phyloP scores from a whole-genome alignment of 1,139 yeast species.

The Candida tetrigidarum region DNA sequence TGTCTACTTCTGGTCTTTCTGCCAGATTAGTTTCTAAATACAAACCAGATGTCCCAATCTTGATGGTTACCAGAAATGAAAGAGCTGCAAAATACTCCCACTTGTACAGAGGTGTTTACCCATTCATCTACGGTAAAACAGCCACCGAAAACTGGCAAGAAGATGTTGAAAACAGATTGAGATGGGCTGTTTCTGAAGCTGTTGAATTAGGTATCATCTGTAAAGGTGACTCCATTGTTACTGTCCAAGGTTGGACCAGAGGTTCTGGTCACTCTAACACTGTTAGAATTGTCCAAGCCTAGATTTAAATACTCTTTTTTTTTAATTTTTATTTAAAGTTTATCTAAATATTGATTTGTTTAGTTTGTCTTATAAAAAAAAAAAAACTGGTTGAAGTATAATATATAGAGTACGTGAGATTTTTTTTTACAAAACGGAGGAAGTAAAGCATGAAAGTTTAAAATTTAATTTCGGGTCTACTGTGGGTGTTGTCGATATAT shows the following conservation, averaged over 20 bases:
- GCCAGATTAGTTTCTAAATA: constrained; percentile 97
- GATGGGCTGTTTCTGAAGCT: constrained; percentile 94
- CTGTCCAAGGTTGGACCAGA: constrained; percentile 99
- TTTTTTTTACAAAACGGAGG: not conserved
- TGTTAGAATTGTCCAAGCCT: constrained; percentile 71
- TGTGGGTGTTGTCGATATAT: not conserved
- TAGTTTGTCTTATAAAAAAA: not conserved
- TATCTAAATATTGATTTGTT: constrained; percentile 4
- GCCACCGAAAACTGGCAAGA: constrained; percentile 88
- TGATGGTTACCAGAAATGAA: constrained; percentile 97
- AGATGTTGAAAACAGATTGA: constrained; percentile 94
- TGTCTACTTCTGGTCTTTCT: constrained; percentile 93
- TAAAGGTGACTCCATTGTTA: constrained; percentile 89
- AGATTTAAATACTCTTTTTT: constrained; percentile 16
- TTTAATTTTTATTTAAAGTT: not conserved
- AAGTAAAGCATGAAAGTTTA: too few relatives aligned
- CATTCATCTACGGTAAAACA: constrained; percentile 78
- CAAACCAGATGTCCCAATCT: constrained; percentile 96
- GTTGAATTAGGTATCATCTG: constrained; percentile 81
- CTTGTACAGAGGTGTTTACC: constrained; percentile 98
- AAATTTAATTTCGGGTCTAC: too few relatives aligned
- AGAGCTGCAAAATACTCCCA: constrained; percentile 94
- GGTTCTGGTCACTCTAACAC: constrained; percentile 99
- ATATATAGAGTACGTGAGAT: constrained; percentile 6
- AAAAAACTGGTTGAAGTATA: too few relatives aligned